Conservation (phyloP, 2,329 filamentous ascomycete genomes). For the Fusarium odoratissimum region DNA sequence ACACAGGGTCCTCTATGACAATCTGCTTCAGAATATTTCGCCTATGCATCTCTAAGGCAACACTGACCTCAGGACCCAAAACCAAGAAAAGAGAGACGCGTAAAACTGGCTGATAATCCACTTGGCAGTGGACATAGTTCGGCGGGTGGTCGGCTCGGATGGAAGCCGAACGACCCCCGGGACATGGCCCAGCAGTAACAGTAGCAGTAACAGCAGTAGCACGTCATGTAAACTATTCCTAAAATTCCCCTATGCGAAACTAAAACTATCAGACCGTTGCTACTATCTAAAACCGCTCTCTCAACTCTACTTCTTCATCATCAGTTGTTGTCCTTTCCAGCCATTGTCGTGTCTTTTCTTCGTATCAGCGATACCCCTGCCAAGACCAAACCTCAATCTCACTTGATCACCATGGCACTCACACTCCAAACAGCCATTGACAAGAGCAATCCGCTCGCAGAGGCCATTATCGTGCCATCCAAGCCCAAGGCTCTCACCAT, state of each 20-base stretch:
- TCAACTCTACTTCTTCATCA: background rate
- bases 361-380: slow-evolving; percentile 13
- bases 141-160: slow-evolving; percentile 38
- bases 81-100: slow-evolving; percentile 5
- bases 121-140: slow-evolving; percentile 35
- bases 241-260: slow-evolving; percentile 15
- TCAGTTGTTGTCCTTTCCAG: background rate
- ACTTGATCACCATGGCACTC: slow-evolving; percentile 48
- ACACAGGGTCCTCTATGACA: background rate
- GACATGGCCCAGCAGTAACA: slow-evolving; percentile 1
- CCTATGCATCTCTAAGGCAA: slow-evolving; percentile 6
- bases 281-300: background rate
- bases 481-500: slow-evolving; percentile 71
- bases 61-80: background rate
- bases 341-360: background rate
- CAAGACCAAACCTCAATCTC: background rate
- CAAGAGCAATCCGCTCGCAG: slow-evolving; percentile 55
- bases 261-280: background rate
- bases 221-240: slow-evolving; percentile 38
- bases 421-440: slow-evolving; percentile 65
- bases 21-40: background rate
- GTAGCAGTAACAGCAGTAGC: slow-evolving; percentile 21
- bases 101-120: slow-evolving; percentile 24
- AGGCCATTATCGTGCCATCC: slow-evolving; percentile 79
- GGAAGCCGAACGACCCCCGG: slow-evolving; percentile 39